These are phyloP conservation scores for Sphagnurus paluster DNA, from an alignment of 1,284 basidiomycete genomes.

Conservation along the genomic window DNA sequence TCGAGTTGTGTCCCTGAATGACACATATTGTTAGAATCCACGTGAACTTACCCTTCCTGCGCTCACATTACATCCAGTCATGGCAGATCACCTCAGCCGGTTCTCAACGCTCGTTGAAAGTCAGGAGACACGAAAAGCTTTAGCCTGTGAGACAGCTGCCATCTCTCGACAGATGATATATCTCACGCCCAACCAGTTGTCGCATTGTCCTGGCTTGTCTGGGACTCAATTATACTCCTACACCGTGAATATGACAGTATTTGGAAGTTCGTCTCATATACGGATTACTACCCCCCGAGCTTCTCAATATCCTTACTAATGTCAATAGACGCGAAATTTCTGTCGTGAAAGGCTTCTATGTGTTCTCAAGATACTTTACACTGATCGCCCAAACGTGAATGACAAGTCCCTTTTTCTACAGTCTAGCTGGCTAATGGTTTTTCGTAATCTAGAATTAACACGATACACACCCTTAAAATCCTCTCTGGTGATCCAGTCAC, in stretches of 20 bases:
- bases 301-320: no score
- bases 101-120: not conserved
- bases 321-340: no score
- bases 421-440: not conserved
- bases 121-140: not conserved
- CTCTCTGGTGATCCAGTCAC: not conserved
- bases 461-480: not conserved
- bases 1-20: no score
- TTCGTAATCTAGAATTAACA: not conserved
- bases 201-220: conserved; percentile 3
- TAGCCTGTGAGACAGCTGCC: not conserved
- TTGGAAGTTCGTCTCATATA: not conserved
- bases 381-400: conserved; percentile 2
- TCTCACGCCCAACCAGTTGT: not conserved
- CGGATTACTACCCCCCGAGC: no score
- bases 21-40: no score
- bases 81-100: no score
- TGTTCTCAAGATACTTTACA: not conserved
- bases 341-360: no score
- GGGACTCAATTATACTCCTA: conserved; percentile 3
- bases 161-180: not conserved
- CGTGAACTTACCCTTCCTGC: no score
- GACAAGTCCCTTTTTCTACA: not conserved
- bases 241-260: not conserved
- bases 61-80: no score